A percentile compares a stretch with the other conserved stretches of the same genome.
Conservation (phyloP, 495 filamentous ascomycete species). For the Trichoderma orchidacearum region DNA sequence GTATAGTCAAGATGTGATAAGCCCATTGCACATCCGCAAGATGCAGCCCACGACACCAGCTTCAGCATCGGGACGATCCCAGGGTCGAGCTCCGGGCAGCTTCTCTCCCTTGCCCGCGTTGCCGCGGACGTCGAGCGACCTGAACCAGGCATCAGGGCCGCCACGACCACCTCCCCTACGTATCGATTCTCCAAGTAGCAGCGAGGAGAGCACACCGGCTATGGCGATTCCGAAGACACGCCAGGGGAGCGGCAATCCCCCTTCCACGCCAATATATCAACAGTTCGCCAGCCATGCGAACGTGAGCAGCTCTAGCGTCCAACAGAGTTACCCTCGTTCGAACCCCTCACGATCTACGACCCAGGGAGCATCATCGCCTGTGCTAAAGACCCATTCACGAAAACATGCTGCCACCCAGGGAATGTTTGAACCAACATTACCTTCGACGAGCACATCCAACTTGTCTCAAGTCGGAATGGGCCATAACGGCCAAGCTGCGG, state of each 20-base stretch:
- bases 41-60: constrained; percentile 24
- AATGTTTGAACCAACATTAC: constrained; percentile 77
- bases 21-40: constrained; percentile 9
- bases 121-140: constrained; percentile 10
- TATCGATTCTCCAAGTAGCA: constrained; percentile 31
- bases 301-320: constrained; percentile 15
- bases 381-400: constrained; percentile 26
- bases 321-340: constrained; percentile 45
- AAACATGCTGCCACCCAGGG: constrained; percentile 65
- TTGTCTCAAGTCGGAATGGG: constrained; percentile 30
- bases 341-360: constrained; percentile 23
- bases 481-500: constrained; percentile 9
- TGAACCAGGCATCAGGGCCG: constrained; percentile 15
- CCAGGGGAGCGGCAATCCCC: neutral
- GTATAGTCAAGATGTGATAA: constrained; percentile 21
- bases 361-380: constrained; percentile 18
- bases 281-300: constrained; percentile 21
- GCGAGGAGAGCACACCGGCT: constrained; percentile 20
- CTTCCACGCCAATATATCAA: constrained; percentile 18
- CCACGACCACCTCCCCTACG: constrained; percentile 21
- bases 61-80: constrained; percentile 20
- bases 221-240: constrained; percentile 14
- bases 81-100: constrained; percentile 36
- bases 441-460: constrained; percentile 47
- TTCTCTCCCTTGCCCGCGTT: constrained; percentile 35